A percentile compares a stretch with the other conserved stretches of the same genome.
These are phyloP conservation scores for Lactuca sativa DNA, from an alignment of 129 eudicot genomes.

Conservation along the genomic window DNA sequence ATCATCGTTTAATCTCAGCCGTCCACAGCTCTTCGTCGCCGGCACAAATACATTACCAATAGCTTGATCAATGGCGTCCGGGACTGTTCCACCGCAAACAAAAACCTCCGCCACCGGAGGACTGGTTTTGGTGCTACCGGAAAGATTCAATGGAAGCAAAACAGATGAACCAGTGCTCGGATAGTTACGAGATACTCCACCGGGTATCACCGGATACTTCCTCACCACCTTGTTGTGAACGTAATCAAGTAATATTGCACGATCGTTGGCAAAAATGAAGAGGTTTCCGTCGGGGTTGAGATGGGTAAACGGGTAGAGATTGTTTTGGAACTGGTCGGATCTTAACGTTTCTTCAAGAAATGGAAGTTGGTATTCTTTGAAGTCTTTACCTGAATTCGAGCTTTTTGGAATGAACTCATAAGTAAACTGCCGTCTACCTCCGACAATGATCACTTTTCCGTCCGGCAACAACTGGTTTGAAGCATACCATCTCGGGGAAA, in stretches of 20 bases:
- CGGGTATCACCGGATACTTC: slow-evolving; percentile 41
- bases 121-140: background rate
- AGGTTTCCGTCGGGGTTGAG: slow-evolving; percentile 42
- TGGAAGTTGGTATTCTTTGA: slow-evolving; percentile 23
- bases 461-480: slow-evolving; percentile 49
- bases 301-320: slow-evolving; percentile 44
- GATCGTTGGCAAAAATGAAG: slow-evolving; percentile 43
- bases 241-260: slow-evolving; percentile 37
- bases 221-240: slow-evolving; percentile 28
- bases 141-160: slow-evolving; percentile 37
- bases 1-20: slow-evolving; percentile 47
- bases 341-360: slow-evolving; percentile 36
- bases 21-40: slow-evolving; percentile 56
- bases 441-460: slow-evolving; percentile 40
- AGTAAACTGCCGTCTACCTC: slow-evolving; percentile 41
- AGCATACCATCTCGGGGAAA: slow-evolving; percentile 46
- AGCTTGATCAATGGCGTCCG: slow-evolving; percentile 38
- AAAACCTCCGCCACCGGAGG: slow-evolving; percentile 41
- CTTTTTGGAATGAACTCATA: slow-evolving; percentile 43
- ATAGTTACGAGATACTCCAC: slow-evolving; percentile 39
- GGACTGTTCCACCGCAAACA: slow-evolving; percentile 59
- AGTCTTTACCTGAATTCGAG: background rate
- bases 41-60: slow-evolving; percentile 11
- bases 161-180: slow-evolving; percentile 50
- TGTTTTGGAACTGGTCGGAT: slow-evolving; percentile 30